Base-by-base conservation (phyloP, 257 asterid species). In the Capsicum chinense region DNA sequence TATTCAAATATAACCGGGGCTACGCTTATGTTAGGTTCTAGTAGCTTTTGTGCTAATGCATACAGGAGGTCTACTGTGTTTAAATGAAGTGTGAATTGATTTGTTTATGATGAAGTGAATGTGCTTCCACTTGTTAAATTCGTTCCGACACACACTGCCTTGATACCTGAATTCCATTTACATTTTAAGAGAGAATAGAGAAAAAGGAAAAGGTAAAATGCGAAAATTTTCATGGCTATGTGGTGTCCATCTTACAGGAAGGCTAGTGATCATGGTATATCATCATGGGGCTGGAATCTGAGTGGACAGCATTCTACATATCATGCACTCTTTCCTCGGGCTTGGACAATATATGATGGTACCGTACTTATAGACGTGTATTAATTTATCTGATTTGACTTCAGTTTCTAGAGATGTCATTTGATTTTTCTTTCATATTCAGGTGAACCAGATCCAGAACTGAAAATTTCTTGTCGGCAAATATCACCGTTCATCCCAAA, bases 361-460 rank as follows among this genome's bases (percentile, higher is more conserved):
- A 90, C 33, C 21, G 15, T 26, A 33, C 63, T 14, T 50, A 59
- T 81, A 60, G 84, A 79, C 76, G 19, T 2, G 68, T 64, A 12
- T 83, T 73, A 26, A 85, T 39, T 76, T 66, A 73, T 80, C 83
- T 83, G 80, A 71, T 81, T 85, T 21, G 84, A 26, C 73, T 63
- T 33, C 47, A 68, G 58, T 17, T 81, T 83, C 84, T 33, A 54
- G 70, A 79, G 73, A 39, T 80, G 66, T 13, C 81, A 81, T 86
- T 56, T 73, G 37, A 68, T 83, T 14, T 82, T 16, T 83, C 67
- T 52, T 87, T 52, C 84, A 48, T 67, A 67, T 84, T 82, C 93
- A 97, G 99, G 99, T 79, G 99, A 97, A 89, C 99, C 99, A 59
- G 99, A 97, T 84, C 99, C 98, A 15, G 99, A 97, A 88, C 83